phyloP scores from a whole-genome alignment of 23 red algal genomes.

The Gracilaria gracilis region DNA sequence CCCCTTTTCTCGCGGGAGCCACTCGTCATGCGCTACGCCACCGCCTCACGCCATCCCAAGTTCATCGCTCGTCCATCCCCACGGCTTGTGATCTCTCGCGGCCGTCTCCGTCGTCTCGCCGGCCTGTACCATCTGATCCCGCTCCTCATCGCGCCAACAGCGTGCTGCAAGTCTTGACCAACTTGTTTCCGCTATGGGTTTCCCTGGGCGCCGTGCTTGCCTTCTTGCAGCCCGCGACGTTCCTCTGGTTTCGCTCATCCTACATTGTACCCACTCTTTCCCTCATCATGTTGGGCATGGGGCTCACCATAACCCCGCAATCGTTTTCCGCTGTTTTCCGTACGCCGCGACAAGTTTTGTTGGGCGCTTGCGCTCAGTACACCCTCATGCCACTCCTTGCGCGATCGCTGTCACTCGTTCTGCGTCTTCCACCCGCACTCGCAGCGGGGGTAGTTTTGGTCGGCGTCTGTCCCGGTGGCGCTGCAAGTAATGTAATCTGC shows the following conservation, averaged over 20 bases:
- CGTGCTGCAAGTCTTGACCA: constrained; percentile 31
- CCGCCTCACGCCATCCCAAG: neutral
- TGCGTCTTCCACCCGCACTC: constrained; percentile 69
- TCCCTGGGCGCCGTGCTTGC: constrained; percentile 58
- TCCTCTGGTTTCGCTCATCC: constrained; percentile 81
- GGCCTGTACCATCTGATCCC: neutral
- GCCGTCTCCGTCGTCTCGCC: neutral
- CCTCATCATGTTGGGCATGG: constrained; percentile 97
- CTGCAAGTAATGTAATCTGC: constrained; percentile 92
- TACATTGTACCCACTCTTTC: constrained; percentile 81
- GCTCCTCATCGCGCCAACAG: neutral
- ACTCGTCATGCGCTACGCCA: neutral
- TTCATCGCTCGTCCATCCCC: neutral
- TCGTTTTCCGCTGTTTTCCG: constrained; percentile 65
- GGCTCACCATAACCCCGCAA: constrained; percentile 71
- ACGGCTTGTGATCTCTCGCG: constrained; percentile 1
- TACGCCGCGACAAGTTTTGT: constrained; percentile 66
- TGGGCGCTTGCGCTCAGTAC: constrained; percentile 92
- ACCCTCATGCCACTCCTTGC: constrained; percentile 87
- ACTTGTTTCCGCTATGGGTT: constrained; percentile 93
- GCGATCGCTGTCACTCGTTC: constrained; percentile 18
- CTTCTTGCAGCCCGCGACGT: constrained; percentile 58
- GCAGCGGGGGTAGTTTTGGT: constrained; percentile 90
- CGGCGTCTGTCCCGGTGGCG: constrained; percentile 89
- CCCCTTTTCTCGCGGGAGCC: neutral